Evolutionary conservation across 2,329 filamentous ascomycete genomes (phyloP), one percentile per base, ranked within the genome.

Genomic region (Aureobasidium uvarum): DNA sequence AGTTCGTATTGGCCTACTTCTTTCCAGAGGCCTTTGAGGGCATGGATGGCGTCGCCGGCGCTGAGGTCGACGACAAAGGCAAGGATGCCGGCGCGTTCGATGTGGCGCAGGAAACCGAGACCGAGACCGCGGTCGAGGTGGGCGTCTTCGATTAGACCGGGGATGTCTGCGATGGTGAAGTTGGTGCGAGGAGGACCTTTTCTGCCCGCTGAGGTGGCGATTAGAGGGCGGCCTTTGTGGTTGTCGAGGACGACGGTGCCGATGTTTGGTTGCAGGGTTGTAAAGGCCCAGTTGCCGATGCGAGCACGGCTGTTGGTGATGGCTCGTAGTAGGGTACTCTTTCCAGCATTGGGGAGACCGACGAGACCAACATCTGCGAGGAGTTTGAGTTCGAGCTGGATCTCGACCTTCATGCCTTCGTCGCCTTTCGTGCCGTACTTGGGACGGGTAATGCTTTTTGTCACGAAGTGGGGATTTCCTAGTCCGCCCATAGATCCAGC

Each of bases 211-310:
- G 74, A 69, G 72, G 77, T 72, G 54, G 81, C 76, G 41, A 86
- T 74, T 6, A 78, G 68, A 1, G 92, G 91, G 0, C 91, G 86
- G 2, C 93, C 92, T 66, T 87, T 88, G 79, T 95, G 86, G 74
- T 93, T 86, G 76, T 99, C 95, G 13, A 99, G 84, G 16, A 98
- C 89, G 7, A 99, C 92, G 0, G 95, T 99, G 59, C 95, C 95
- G 64, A 99, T 96, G 71, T 96, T 97, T 2, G 95, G 95, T 70
- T 93, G 89, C 10, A 99, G 82, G 0, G 95, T 99, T 3, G 95
- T 99, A 76, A 99, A 99, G 11, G 92, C 94, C 95, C 95, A 99
- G 75, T 90, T 88, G 46, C 95, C 95, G 5, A 99, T 87, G 45
- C 95, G 86, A 1, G 95, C 91, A 67, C 92, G 89, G 74, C 91